Percentiles rank a stretch among this genome's conserved stretches.
phyloP scores from a whole-genome alignment of 345 rosid genomes.

The Citrus trifoliata region DNA sequence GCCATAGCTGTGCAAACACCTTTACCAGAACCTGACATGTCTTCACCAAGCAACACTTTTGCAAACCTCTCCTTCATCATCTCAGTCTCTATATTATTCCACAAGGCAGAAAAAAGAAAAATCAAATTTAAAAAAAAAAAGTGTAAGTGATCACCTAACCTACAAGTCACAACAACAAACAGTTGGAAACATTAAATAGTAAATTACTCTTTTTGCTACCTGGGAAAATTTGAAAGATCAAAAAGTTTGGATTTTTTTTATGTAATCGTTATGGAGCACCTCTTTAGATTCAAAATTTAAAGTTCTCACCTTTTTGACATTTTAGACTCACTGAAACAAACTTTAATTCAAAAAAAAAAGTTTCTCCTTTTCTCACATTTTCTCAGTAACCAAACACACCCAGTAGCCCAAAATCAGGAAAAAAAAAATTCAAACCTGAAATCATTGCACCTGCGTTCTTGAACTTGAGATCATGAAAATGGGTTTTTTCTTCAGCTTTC shows the following conservation, averaged over 20 bases:
- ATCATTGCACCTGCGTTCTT: constrained; percentile 32
- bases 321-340: background rate
- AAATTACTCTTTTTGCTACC: background rate
- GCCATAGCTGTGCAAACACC: constrained; percentile 91
- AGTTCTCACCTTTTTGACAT: background rate
- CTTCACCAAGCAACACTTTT: constrained; percentile 92
- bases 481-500: constrained; percentile 28
- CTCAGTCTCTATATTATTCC: constrained; percentile 49
- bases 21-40: constrained; percentile 96
- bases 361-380: background rate
- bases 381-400: constrained; percentile 25
- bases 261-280: background rate
- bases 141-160: background rate
- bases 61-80: constrained; percentile 98
- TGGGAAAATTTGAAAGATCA: background rate
- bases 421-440: constrained; percentile 44
- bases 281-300: background rate
- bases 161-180: background rate
- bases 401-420: background rate
- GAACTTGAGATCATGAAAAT: constrained; percentile 35
- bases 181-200: background rate
- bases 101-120: background rate
- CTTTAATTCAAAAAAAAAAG: background rate
- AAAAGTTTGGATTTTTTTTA: background rate
- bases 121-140: background rate